Base-by-base conservation (phyloP, 1,139 yeast species). In the Arxiozyma heterogenica region DNA sequence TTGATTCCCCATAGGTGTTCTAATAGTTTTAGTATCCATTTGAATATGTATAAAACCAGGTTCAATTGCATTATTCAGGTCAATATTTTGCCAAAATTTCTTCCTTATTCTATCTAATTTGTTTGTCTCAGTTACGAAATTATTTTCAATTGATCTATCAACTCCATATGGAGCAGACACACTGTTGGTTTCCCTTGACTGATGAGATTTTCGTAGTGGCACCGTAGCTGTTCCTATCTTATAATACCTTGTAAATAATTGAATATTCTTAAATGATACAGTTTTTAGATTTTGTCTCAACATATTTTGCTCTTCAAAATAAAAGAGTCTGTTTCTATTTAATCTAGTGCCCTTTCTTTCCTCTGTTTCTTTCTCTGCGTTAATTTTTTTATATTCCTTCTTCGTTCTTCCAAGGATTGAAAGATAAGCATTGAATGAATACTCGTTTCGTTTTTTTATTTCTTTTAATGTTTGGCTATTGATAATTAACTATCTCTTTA, bases 21-120 rank as follows among this genome's bases (percentile, higher is more conserved):
- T 84, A 59, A 93, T 73, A 0, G 95, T 79, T 67, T 85, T 86
- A 0, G 79, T 76, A 63, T 88, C 97, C 49, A 93, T 73, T 57
- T 82, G 82, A 34, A 93, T 75, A 39, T 76, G 79, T 56, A 73
- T 73, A n/a, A 72, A 58, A 1, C 65, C 66, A 4, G 44, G 41
- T 6, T 45, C 22, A 1, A 59, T 60, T 1, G 61, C 58, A 34
- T 71, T 68, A 27, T 70, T 61, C 17, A 86, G 74, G 30, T 76
- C 77, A 11, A 89, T 95, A 54, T 82, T 79, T 56, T 86, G 88
- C 98, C 98, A 93, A 68, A 93, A 91, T 69, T 83, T 83, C 51
- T 81, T 76, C 53, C 86, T 71, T 0, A 95, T 84, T 66, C 83
- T 84, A 51, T 86, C 80, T 54, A 86, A 73, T 61, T 86, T 75